Conservation (phyloP, 202 grass and related monocot species). For the Miscanthus sacchariflorus region DNA sequence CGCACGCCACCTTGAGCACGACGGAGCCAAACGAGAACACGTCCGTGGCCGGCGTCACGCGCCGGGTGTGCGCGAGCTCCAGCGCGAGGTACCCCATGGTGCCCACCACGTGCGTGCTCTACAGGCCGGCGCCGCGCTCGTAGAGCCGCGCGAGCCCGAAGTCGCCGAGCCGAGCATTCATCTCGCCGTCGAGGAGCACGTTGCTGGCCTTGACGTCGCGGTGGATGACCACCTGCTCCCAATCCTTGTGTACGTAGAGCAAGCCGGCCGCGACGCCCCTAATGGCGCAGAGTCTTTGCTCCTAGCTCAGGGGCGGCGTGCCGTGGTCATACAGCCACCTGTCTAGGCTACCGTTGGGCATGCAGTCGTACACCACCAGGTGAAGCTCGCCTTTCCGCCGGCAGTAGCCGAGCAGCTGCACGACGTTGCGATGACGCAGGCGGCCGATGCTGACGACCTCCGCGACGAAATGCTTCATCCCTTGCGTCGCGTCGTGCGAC, state of each 20-base stretch:
- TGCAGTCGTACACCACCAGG: conserved; percentile 33
- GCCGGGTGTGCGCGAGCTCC: too few relatives aligned
- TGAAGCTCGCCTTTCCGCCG: conserved; percentile 14
- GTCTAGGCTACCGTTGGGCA: conserved; percentile 33
- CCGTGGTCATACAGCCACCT: too few relatives aligned
- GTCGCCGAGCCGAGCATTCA: conserved; percentile 24
- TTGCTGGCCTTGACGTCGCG: conserved; percentile 39
- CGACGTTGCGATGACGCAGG: conserved; percentile 15
- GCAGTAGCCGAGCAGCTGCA: conserved; percentile 13
- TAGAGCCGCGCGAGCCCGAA: conserved; percentile 23
- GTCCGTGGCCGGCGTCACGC: too few relatives aligned
- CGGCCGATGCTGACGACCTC: conserved; percentile 21
- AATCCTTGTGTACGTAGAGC: conserved; percentile 16
- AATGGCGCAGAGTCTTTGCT: conserved; percentile 8
- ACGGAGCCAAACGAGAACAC: too few relatives aligned
- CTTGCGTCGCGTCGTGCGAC: conserved; percentile 18
- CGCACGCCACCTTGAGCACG: too few relatives aligned
- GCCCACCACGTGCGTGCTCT: too few relatives aligned
- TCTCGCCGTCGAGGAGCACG: conserved; percentile 27
- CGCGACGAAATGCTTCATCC: conserved; percentile 15
- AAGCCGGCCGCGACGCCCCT: not conserved
- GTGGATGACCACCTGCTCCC: conserved; percentile 29
- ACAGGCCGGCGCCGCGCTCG: too few relatives aligned
- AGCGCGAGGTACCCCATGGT: too few relatives aligned
- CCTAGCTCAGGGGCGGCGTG: too few relatives aligned